These are phyloP conservation scores for Panicum hallii DNA, from an alignment of 202 grass and related monocot genomes.

Conservation along the genomic window DNA sequence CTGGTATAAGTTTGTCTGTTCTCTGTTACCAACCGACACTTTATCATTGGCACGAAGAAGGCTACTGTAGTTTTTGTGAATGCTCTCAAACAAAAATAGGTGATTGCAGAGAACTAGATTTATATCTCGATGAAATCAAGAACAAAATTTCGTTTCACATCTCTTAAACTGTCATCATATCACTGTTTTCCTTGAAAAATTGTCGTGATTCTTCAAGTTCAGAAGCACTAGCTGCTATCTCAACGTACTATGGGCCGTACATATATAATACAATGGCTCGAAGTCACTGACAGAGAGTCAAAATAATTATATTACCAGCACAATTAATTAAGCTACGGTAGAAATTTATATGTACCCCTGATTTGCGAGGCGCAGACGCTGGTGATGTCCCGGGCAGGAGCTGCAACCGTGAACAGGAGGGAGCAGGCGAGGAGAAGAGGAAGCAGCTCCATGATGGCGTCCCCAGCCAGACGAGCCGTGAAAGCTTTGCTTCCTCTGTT, in stretches of 20 bases:
- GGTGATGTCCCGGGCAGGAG: constrained; percentile 48
- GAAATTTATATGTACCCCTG: constrained; percentile 50
- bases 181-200: no score
- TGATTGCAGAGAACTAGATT: not conserved
- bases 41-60: not conserved
- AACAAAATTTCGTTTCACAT: not conserved
- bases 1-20: not conserved
- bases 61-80: not conserved
- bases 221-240: not conserved
- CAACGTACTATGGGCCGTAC: not conserved
- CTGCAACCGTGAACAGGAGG: constrained; percentile 51
- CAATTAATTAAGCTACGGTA: not conserved
- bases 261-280: not conserved
- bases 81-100: not conserved
- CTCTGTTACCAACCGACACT: not conserved
- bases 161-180: not conserved
- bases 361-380: constrained; percentile 57
- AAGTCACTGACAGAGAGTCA: not conserved
- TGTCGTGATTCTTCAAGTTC: no score
- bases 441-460: constrained; percentile 59
- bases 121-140: not conserved
- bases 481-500: constrained; percentile 22
- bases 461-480: not conserved
- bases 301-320: not conserved
- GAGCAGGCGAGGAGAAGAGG: constrained; percentile 56